phyloP scores from a whole-genome alignment of 1,139 yeast species.

The Yamadazyma diospyri region DNA sequence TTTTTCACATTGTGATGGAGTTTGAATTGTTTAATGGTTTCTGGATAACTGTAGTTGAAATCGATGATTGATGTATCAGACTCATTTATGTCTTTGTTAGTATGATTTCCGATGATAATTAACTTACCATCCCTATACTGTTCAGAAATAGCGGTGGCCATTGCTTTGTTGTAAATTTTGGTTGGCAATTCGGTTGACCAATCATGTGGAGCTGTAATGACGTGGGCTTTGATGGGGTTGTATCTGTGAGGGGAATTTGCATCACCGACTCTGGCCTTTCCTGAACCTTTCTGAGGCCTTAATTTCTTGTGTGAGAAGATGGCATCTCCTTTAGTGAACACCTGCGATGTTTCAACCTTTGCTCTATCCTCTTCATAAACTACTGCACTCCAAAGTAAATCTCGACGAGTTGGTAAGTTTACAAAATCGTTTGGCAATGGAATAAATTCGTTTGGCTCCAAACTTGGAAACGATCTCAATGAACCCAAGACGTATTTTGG shows the following conservation, averaged over 20 bases:
- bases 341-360: conserved; percentile 77
- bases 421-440: conserved; percentile 72
- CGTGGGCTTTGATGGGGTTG: conserved; percentile 89
- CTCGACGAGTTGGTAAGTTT: conserved; percentile 80
- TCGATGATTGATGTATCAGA: conserved; percentile 33
- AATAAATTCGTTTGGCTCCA: conserved; percentile 75
- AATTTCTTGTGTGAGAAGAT: conserved; percentile 83
- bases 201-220: conserved; percentile 87
- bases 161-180: conserved; percentile 71
- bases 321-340: conserved; percentile 81
- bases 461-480: conserved; percentile 78
- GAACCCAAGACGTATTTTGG: conserved; percentile 80
- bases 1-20: conserved; percentile 50
- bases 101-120: conserved; percentile 58
- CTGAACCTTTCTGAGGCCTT: conserved; percentile 89
- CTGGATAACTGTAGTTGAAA: conserved; percentile 43
- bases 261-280: conserved; percentile 95
- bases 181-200: conserved; percentile 79
- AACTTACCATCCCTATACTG: conserved; percentile 75
- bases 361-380: conserved; percentile 86
- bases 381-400: conserved; percentile 90
- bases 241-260: conserved; percentile 90
- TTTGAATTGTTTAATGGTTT: conserved; percentile 59
- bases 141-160: conserved; percentile 77
- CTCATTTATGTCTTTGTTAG: conserved; percentile 9